phyloP scores from a whole-genome alignment of 306 rosid species.

The Malus orientalis region DNA sequence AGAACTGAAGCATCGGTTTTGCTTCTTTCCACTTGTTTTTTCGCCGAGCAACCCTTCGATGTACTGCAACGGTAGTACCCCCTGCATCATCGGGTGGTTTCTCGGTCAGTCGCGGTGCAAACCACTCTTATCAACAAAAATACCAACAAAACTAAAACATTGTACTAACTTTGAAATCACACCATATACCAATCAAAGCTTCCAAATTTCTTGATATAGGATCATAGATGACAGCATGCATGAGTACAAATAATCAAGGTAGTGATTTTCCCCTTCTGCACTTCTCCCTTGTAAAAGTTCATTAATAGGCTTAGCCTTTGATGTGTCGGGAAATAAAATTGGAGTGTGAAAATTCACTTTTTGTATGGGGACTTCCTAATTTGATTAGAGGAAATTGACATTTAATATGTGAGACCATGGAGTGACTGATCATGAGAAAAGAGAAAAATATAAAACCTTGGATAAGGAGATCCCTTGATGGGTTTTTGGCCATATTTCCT shows the following conservation, averaged over 20 bases:
- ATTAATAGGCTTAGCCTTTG: no score
- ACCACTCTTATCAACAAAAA: background rate
- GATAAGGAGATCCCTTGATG: slow-evolving; percentile 90
- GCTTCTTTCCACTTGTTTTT: slow-evolving; percentile 91
- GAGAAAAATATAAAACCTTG: slow-evolving; percentile 42
- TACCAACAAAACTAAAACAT: background rate
- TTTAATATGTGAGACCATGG: background rate
- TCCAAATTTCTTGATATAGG: background rate
- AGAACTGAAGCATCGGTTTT: slow-evolving; percentile 77
- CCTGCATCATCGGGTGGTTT: slow-evolving; percentile 26
- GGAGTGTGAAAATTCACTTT: background rate
- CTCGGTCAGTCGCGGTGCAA: background rate
- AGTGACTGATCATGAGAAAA: background rate
- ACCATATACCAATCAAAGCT: background rate
- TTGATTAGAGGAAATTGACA: background rate
- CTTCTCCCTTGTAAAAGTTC: no score
- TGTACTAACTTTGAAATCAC: background rate
- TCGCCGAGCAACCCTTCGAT: slow-evolving; percentile 88
- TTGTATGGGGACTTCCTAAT: background rate
- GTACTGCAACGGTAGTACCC: slow-evolving; percentile 89
- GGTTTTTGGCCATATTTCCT: slow-evolving; percentile 98
- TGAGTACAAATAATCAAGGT: background rate
- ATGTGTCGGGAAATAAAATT: no score
- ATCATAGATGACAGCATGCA: background rate
- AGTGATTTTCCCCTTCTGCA: no score